Base-by-base conservation (phyloP, 768 basidiomycete genomes). In the Suillus hirtellus region DNA sequence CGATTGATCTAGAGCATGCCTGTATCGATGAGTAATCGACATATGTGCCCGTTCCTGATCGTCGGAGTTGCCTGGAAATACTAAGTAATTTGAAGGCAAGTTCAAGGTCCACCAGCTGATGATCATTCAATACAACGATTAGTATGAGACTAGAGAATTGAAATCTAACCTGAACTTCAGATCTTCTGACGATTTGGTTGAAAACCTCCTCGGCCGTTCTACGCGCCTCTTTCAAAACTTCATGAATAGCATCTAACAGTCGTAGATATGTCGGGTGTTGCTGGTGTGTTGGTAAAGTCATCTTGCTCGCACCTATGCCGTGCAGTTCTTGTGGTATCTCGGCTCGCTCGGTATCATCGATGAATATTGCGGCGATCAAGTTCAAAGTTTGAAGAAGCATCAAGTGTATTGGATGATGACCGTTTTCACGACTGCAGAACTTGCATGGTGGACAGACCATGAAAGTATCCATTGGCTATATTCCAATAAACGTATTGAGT, bases 11-110 rank as follows among this genome's bases (percentile, higher is more conserved):
- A 3, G 84, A 81, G 37, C 90, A 73, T 10, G 88, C 84, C 63
- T 86, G 85, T 15, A 88, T 76, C 2, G 82, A 79, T 1, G 90
- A 92, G 69, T 89, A 89, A 73, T 94, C 86, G 63, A 90, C 80
- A 3, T 77, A 68, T 4, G 75, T 56, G 19, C 75, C 68, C 34
- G 68, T 67, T 17, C 80, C 70, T 38, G 80, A 77, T 46, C 75
- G 73, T 63, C 80, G 80, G 52, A 93, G 77, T 64, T 81, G 72
- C n/a, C 71, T 67, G 10, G 75, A 72, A 52, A 77, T 78, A 31
- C 64, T 59, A 31, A 87, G 71, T 35, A 85, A 69, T n/a, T 67
- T 75, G 34, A 71, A 62, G 7, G 77, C 73, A 24, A 78, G 72
- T 46, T 71, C 63, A 31, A 79, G 72, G 47, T 78, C 71, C 53